These are phyloP conservation scores for Ophiostoma perfectum DNA, from an alignment of 2,329 filamentous ascomycete genomes.

Conservation along the genomic window DNA sequence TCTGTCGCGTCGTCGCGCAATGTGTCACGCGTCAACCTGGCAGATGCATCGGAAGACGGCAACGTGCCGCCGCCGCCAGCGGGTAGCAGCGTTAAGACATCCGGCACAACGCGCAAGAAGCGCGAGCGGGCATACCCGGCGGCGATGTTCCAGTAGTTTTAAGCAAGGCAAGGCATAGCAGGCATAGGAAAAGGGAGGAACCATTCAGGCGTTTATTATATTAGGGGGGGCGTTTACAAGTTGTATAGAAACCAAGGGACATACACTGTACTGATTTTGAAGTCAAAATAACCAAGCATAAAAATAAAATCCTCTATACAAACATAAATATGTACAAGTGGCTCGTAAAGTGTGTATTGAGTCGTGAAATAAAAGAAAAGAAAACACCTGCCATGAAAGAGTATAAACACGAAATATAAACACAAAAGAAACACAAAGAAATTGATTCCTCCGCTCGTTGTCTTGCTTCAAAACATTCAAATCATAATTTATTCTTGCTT, in stretches of 20 bases:
- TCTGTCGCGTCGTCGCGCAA: conserved; percentile 24
- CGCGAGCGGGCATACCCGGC: conserved; percentile 57
- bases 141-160: conserved; percentile 49
- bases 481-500: neutral
- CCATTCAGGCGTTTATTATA: neutral
- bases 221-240: neutral
- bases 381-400: conserved; percentile 16
- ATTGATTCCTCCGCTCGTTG: neutral
- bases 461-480: neutral
- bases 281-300: neutral
- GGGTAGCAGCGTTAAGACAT: conserved; percentile 40
- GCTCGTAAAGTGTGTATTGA: neutral
- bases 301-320: neutral
- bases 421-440: neutral
- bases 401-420: conserved; percentile 13
- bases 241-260: conserved; percentile 1
- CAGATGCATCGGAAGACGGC: conserved; percentile 24
- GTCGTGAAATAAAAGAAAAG: neutral
- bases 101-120: conserved; percentile 42
- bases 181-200: neutral
- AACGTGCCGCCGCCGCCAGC: conserved; percentile 12
- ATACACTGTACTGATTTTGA: neutral
- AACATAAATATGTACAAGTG: neutral
- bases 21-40: conserved; percentile 21
- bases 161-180: neutral